Evolutionary conservation across 2,329 filamentous ascomycete species (phyloP), one percentile per base, ranked within the genome.

Genomic region (Graphilbum sp.): DNA sequence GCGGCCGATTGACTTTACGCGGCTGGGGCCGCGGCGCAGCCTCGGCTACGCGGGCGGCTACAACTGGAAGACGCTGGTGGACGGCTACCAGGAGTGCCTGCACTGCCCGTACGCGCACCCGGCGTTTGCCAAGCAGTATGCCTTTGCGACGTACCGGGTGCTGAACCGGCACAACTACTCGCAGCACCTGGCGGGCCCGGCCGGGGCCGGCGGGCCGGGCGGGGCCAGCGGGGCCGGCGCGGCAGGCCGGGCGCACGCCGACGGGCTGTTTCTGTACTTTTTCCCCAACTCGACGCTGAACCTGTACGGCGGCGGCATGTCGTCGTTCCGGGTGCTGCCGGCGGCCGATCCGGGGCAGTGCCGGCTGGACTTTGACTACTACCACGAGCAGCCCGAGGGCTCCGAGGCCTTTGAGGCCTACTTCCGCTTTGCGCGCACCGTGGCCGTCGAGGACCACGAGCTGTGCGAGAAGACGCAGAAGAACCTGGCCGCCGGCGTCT

Each of bases 41-140:
- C 39, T 40, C 30, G 12, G 25, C 11, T 40, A 40, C 25, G n/a
- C 15, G 17, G 39, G 39, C 23, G 31, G 32, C 23, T 40, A 40
- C 19, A 40, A 40, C 39, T 40, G 39, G 39, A 40, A 40, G 39
- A 37, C 39, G 3, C 33, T 40, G 31, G 37, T 40, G 16, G 39
- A 40, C 25, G 39, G 39, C 17, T 40, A 23, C 31, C 39, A 40
- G 25, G 39, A 40, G 30, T 40, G 39, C 16, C 32, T 40, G 3
- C 39, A 40, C 35, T 40, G 39, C 10, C 39, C 39, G 8, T 40
- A 36, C 31, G 34, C 39, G 1, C 39, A 40, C 24, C 39, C 39
- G 15, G 20, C 15, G 16, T 40, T 40, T 20, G 16, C 39, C 34
- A 37, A 37, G 31, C 16, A 37, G 3, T 40, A 40, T 23, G n/a